These are phyloP conservation scores for Zangia roseola DNA, from an alignment of 768 basidiomycete genomes.

Conservation along the genomic window DNA sequence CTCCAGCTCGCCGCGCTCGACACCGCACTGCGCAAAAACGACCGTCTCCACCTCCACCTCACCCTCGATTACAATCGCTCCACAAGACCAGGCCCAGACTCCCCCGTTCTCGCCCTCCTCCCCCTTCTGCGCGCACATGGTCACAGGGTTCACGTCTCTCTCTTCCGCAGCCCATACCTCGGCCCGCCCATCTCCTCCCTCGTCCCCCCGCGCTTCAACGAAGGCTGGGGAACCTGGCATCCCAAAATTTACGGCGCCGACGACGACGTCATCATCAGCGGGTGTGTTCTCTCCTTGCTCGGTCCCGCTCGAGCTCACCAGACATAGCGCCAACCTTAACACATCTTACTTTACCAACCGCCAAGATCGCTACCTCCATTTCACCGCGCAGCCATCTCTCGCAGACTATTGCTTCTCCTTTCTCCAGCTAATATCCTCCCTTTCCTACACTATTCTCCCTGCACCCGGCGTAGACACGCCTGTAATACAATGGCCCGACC, in stretches of 20 bases:
- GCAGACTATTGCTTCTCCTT: constrained; percentile 86
- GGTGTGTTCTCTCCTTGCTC: constrained; percentile 50
- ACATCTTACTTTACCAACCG: constrained; percentile 92
- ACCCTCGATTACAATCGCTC: constrained; percentile 81
- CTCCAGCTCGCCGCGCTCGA: constrained; percentile 72
- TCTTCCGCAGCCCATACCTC: constrained; percentile 88
- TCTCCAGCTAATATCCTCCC: constrained; percentile 60
- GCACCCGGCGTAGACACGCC: constrained; percentile 45
- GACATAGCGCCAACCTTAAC: constrained; percentile 83
- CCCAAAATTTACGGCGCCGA: constrained; percentile 94
- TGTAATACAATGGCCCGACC: constrained; percentile 64
- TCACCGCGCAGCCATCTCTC: constrained; percentile 56
- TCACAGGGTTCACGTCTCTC: constrained; percentile 66
- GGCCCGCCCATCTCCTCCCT: constrained; percentile 69
- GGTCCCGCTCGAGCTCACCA: constrained; percentile 2
- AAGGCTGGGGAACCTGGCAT: constrained; percentile 99
- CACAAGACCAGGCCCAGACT: constrained; percentile 68
- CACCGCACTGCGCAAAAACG: constrained; percentile 55
- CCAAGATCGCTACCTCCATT: constrained; percentile 90
- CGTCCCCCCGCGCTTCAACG: constrained; percentile 92
- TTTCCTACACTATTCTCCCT: constrained; percentile 56
- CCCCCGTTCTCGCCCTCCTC: constrained; percentile 65
- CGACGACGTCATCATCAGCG: constrained; percentile 88
- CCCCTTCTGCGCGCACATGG: constrained; percentile 75
- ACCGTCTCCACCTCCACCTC: constrained; percentile 63